These are phyloP conservation scores for Zasmidium cellare DNA, from an alignment of 2,329 filamentous ascomycete genomes.

Conservation along the genomic window DNA sequence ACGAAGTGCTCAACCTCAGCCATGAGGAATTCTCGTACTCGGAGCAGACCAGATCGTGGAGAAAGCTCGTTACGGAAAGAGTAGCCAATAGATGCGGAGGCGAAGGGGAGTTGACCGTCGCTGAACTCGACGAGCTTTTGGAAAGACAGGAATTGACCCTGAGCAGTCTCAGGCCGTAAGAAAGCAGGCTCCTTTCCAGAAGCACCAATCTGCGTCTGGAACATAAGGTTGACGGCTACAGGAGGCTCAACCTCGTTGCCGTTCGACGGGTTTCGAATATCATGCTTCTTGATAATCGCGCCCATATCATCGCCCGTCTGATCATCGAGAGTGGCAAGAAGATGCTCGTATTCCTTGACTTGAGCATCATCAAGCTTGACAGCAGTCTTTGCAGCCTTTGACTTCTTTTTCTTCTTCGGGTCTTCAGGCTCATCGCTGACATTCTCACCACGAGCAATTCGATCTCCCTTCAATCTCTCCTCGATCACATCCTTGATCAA, in stretches of 20 bases:
- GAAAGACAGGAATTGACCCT: constrained; percentile 98
- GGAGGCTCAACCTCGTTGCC: constrained; percentile 75
- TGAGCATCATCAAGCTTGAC: constrained; percentile 85
- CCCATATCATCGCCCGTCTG: constrained; percentile 85
- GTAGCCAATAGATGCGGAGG: constrained; percentile 94
- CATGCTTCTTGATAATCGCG: constrained; percentile 83
- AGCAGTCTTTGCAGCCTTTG: constrained; percentile 65
- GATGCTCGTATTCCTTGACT: constrained; percentile 86
- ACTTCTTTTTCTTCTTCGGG: constrained; percentile 76
- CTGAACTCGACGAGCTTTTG: constrained; percentile 96
- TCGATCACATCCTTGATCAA: constrained; percentile 94
- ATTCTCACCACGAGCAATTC: constrained; percentile 84
- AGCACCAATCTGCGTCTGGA: constrained; percentile 90
- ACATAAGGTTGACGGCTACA: constrained; percentile 97
- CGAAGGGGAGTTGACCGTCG: constrained; percentile 92
- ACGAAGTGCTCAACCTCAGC: constrained; percentile 99
- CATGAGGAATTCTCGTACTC: constrained; percentile 97
- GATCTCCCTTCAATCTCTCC: constrained; percentile 81
- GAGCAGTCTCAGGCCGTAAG: constrained; percentile 89
- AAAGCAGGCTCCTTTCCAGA: constrained; percentile 85
- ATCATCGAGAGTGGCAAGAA: constrained; percentile 92
- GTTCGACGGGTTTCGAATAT: constrained; percentile 84
- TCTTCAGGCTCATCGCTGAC: constrained; percentile 73
- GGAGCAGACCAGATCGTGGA: constrained; percentile 82
- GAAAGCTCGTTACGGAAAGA: constrained; percentile 99